Base-by-base conservation (phyloP, 75 land plant genomes). In the Pinus taeda region DNA sequence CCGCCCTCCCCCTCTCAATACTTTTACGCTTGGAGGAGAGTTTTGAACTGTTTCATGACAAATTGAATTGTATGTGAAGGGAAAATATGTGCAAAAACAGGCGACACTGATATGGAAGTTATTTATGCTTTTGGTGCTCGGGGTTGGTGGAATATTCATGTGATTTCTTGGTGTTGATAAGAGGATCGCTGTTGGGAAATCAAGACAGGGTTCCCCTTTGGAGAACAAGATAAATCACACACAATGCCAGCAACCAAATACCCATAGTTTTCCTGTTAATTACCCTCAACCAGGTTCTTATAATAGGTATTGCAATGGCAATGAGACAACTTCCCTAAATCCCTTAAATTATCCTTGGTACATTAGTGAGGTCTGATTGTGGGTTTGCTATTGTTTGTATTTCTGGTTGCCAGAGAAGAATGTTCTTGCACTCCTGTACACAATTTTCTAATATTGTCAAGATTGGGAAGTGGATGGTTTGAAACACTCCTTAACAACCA, bases 391-490 rank as follows among this genome's bases (percentile, higher is more conserved):
- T 15, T n/a, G 42, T 69, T 42, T 69, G 53, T 33, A 26, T 60
- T 0, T 4, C 20, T 39, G 42, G 42, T 66, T 53, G 60, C 36
- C 85, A 94, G 97, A 88, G 77, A 78, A 74, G 93, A 95, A 79
- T 95, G 98, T 74, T 53, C 74, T 1, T 93, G 98, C 83, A 85
- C 87, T 73, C 90, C 95, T 78, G 98, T 95, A 20, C 90, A 93
- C 57, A 80, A 76, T 56, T 95, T 95, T 83, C 93, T 87, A 20
- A 85, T 95, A 69, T 76, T 95, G 59, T 90, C 95, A 83, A 87
- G 98, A 60, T 89, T 93, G 49, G 95, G 98, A 37, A 95, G 98
- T 86, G 98, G 98, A 56, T 95, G 98, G 98, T 95, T 95, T 86
- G 98, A 95, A 79, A 93, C 98, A 24, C 88, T 95, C 15, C 85